Percentiles rank a stretch among this genome's conserved stretches.
Evolutionary conservation across 108 stramenopile species (phyloP).

Genomic region (Cyclotella kingstonii): DNA sequence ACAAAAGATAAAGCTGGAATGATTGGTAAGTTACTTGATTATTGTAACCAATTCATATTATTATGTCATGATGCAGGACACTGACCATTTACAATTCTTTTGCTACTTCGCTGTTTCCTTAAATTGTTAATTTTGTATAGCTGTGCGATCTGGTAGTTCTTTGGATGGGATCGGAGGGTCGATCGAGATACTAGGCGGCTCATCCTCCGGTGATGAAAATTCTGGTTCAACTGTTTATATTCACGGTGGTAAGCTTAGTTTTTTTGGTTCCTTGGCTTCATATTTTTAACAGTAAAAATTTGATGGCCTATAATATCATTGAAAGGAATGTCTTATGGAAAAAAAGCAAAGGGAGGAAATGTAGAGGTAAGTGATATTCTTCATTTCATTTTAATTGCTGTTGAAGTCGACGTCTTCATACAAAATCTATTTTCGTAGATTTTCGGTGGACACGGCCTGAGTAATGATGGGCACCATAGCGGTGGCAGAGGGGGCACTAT

Average conservation of each 20-base stretch:
- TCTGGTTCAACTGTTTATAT: neutral
- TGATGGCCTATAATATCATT: too few species aligned
- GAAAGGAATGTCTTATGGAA: neutral
- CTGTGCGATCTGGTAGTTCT: constrained; percentile 1
- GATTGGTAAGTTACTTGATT: constrained; percentile 16
- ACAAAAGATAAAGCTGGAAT: constrained; percentile 6
- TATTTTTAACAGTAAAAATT: too few species aligned
- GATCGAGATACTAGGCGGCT: constrained; percentile 3
- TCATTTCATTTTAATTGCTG: neutral
- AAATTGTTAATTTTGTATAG: neutral
- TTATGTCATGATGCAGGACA: too few species aligned
- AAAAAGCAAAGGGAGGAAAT: neutral
- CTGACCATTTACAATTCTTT: too few species aligned
- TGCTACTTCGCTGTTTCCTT: neutral
- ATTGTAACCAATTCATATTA: too few species aligned
- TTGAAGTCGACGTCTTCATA: too few species aligned
- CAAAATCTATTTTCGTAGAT: neutral
- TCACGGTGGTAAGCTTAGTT: too few species aligned
- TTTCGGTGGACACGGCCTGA: neutral
- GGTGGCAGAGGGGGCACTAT: neutral
- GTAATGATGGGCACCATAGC: too few species aligned
- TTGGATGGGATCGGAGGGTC: neutral
- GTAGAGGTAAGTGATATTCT: neutral
- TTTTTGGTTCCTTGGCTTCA: too few species aligned
- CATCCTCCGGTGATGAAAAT: neutral